Conservation (phyloP, 345 rosid species). For the Lepidium sativum region DNA sequence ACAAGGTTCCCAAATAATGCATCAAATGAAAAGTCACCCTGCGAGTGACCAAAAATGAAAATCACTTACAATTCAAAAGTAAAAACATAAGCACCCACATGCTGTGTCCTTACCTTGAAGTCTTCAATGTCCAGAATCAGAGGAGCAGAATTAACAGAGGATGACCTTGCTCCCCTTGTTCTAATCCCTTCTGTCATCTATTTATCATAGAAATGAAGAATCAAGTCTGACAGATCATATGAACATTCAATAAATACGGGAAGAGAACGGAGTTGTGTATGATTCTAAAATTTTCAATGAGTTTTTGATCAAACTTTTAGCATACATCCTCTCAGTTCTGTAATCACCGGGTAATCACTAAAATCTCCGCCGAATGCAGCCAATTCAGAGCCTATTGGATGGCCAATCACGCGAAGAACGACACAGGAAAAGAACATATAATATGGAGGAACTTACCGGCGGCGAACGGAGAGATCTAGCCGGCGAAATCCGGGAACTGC, state of each 20-base stretch:
- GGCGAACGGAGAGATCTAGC: constrained; percentile 19
- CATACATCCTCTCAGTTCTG: neutral
- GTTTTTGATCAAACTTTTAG: neutral
- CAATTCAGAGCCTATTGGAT: neutral
- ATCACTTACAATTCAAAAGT: neutral
- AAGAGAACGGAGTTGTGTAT: neutral
- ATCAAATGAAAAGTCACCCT: constrained; percentile 99
- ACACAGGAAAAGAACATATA: neutral
- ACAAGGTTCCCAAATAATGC: constrained; percentile 91
- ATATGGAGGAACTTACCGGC: neutral
- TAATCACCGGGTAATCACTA: neutral
- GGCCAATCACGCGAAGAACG: neutral
- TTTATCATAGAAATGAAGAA: neutral
- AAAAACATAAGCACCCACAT: neutral
- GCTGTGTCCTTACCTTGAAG: constrained; percentile 63
- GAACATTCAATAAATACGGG: neutral
- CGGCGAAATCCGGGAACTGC: constrained; percentile 23
- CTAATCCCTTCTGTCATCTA: constrained; percentile 65
- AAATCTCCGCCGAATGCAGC: constrained; percentile 2
- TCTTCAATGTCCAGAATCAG: constrained; percentile 84
- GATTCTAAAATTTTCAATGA: neutral
- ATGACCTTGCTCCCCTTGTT: constrained; percentile 42
- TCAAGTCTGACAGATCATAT: constrained; percentile 18
- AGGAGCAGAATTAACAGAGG: constrained; percentile 53
- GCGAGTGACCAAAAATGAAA: constrained; percentile 1